Conservation (phyloP, 2,329 filamentous ascomycete species). For the Penicillium aurantiogriseum region DNA sequence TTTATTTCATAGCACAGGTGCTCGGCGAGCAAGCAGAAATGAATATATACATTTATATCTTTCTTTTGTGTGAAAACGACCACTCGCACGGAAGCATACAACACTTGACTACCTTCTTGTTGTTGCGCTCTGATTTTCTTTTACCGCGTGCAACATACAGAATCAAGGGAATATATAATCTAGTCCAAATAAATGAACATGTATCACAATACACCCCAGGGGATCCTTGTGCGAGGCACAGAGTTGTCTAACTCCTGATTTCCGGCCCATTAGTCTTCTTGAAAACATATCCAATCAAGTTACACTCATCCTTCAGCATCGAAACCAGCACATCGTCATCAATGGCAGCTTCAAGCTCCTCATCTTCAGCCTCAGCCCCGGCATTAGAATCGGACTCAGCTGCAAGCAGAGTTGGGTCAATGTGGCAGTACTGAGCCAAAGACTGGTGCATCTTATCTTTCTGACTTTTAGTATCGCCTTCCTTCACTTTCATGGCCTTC, state of each 20-base stretch:
- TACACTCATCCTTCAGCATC: conserved; percentile 40
- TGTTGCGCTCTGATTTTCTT: too few relatives aligned
- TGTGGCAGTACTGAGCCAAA: conserved; percentile 45
- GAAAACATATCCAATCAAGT: conserved; percentile 41
- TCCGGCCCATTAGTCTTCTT: conserved; percentile 35
- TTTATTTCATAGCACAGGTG: too few relatives aligned
- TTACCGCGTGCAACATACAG: too few relatives aligned
- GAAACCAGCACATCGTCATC: conserved; percentile 37
- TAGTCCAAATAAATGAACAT: not conserved
- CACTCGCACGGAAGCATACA: too few relatives aligned
- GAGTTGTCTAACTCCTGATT: conserved; percentile 8
- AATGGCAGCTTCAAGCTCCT: conserved; percentile 26
- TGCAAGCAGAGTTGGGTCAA: conserved; percentile 38
- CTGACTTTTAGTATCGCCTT: conserved; percentile 20
- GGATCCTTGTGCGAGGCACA: not conserved
- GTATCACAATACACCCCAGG: not conserved
- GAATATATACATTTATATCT: too few relatives aligned
- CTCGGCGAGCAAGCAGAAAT: too few relatives aligned
- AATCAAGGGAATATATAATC: not conserved
- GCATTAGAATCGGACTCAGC: conserved; percentile 4
- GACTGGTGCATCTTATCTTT: conserved; percentile 44
- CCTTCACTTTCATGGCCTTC: conserved; percentile 1
- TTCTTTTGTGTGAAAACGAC: too few relatives aligned
- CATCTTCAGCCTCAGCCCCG: conserved; percentile 4
- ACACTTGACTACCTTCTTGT: too few relatives aligned